Conservation (phyloP, 345 rosid genomes). For the Lepidium africanum region DNA sequence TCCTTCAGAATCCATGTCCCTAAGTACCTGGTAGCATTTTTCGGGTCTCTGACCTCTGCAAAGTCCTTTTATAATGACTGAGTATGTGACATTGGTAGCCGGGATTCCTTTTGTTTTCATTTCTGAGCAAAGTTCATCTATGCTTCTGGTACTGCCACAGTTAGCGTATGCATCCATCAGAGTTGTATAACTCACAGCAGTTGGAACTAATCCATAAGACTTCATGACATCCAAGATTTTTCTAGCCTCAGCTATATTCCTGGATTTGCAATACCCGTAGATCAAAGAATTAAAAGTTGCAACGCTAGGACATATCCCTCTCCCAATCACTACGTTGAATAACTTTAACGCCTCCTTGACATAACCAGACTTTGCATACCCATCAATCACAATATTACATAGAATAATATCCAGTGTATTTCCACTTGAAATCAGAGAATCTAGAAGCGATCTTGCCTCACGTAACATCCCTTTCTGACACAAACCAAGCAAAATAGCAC, state of each 20-base stretch:
- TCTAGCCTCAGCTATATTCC: slow-evolving; percentile 39
- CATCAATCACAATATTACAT: slow-evolving; percentile 63
- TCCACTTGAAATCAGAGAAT: slow-evolving; percentile 37
- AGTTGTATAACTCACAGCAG: slow-evolving; percentile 53
- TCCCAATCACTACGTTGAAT: slow-evolving; percentile 31
- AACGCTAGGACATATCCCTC: slow-evolving; percentile 45
- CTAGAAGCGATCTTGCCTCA: slow-evolving; percentile 51
- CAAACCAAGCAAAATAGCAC: slow-evolving; percentile 51
- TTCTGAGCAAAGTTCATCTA: slow-evolving; percentile 41
- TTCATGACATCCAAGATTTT: slow-evolving; percentile 37
- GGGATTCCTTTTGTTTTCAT: slow-evolving; percentile 38
- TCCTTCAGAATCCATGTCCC: slow-evolving; percentile 44
- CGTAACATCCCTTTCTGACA: slow-evolving; percentile 44
- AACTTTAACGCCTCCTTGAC: slow-evolving; percentile 44
- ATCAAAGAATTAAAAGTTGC: slow-evolving; percentile 69
- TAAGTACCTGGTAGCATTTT: slow-evolving; percentile 37
- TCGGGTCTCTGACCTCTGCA: slow-evolving; percentile 29
- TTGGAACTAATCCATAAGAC: slow-evolving; percentile 46
- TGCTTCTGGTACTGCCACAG: slow-evolving; percentile 26
- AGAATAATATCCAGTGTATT: slow-evolving; percentile 35
- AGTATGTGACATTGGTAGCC: slow-evolving; percentile 55
- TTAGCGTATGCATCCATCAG: slow-evolving; percentile 67
- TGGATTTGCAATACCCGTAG: slow-evolving; percentile 44
- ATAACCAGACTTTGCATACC: slow-evolving; percentile 51
- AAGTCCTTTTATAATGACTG: slow-evolving; percentile 55